Percentiles rank a stretch among this genome's conserved stretches.
Evolutionary conservation across 164 flowering plant species (phyloP).

Genomic region (Macadamia integrifolia): DNA sequence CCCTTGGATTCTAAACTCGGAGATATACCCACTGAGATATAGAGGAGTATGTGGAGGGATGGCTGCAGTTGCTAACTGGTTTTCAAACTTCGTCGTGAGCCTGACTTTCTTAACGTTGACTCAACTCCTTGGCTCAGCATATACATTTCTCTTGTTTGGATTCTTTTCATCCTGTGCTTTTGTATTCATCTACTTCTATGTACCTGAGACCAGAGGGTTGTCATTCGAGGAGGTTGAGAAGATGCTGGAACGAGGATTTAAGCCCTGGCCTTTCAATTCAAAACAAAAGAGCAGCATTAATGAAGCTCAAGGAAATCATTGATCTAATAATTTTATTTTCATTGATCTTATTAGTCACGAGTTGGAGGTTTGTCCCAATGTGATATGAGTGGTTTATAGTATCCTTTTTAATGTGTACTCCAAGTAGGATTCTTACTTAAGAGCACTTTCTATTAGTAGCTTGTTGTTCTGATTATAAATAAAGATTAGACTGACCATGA

Average conservation of each 20-base stretch:
- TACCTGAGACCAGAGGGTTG: conserved; percentile 26
- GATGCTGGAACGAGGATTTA: conserved; percentile 15
- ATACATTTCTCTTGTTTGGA: conserved; percentile 24
- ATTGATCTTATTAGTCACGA: too few relatives aligned
- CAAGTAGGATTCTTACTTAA: too few relatives aligned
- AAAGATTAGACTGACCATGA: too few relatives aligned
- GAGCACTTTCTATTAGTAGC: too few relatives aligned
- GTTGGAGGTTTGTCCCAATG: too few relatives aligned
- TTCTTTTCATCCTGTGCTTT: conserved; percentile 12
- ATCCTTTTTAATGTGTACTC: too few relatives aligned
- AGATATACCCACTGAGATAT: conserved; percentile 34
- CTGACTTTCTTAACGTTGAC: conserved; percentile 21
- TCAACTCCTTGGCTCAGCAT: conserved; percentile 15
- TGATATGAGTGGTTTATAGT: too few relatives aligned
- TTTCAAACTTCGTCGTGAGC: conserved; percentile 22
- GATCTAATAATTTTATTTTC: too few relatives aligned
- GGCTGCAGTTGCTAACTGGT: conserved; percentile 47
- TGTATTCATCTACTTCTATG: conserved; percentile 10
- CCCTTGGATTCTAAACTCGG: conserved; percentile 43
- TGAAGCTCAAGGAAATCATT: too few relatives aligned
- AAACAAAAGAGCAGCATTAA: neutral
- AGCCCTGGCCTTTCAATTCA: neutral
- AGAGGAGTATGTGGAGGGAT: conserved; percentile 63
- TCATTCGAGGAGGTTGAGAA: conserved; percentile 41
- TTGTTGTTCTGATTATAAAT: too few relatives aligned